Conservation (phyloP, 108 stramenopile species). For the Asterionellopsis glacialis region DNA sequence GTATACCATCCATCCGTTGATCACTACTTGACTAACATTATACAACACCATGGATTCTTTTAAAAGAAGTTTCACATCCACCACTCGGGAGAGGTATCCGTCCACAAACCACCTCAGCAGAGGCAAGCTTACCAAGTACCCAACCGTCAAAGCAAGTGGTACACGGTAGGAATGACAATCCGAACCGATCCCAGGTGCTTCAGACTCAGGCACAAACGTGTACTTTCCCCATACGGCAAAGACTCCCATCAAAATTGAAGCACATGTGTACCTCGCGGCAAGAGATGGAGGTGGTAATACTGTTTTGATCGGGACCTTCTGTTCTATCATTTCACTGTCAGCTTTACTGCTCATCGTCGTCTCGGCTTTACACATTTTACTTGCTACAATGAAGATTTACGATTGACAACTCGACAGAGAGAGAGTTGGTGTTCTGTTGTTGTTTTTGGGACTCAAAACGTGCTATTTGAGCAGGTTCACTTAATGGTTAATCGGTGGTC, state of each 20-base stretch:
- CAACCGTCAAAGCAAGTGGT: slow-evolving; percentile 52
- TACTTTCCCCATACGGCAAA: slow-evolving; percentile 71
- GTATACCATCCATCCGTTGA: slow-evolving; percentile 96
- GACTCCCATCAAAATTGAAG: slow-evolving; percentile 53
- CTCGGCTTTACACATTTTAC: too few species aligned
- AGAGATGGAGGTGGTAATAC: slow-evolving; percentile 25
- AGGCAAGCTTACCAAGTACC: slow-evolving; percentile 72
- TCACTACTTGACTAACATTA: slow-evolving; percentile 89
- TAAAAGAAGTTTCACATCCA: slow-evolving; percentile 75
- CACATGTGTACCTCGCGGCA: slow-evolving; percentile 67
- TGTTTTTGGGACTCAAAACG: too few species aligned
- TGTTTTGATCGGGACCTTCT: neutral
- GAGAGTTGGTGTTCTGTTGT: too few species aligned
- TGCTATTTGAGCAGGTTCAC: too few species aligned
- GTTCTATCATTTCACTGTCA: neutral
- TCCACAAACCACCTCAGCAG: slow-evolving; percentile 49
- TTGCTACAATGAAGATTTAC: too few species aligned
- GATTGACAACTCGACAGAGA: too few species aligned
- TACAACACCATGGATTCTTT: slow-evolving; percentile 89
- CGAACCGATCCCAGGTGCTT: slow-evolving; percentile 51
- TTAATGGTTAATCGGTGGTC: too few species aligned
- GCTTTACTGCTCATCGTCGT: too few species aligned
- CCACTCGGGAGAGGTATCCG: slow-evolving; percentile 31
- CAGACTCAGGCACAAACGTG: slow-evolving; percentile 47
- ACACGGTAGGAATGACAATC: slow-evolving; percentile 53